These are phyloP conservation scores for Salix dunnii DNA, from an alignment of 345 rosid species.

Conservation along the genomic window DNA sequence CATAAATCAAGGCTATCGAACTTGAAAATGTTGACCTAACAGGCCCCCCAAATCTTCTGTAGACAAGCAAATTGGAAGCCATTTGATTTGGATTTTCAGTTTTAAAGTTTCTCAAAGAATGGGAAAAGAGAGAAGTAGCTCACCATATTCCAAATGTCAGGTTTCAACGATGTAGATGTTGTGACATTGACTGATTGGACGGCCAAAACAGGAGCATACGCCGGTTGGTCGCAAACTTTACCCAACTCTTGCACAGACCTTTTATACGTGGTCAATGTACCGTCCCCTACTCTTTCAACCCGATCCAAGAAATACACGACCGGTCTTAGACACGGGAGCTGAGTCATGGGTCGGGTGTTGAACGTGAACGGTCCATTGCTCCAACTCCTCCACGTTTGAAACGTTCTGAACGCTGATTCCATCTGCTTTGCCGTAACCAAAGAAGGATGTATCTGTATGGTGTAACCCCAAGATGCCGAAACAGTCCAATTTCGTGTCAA, in stretches of 20 bases:
- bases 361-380: conserved; percentile 61
- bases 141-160: conserved; percentile 65
- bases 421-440: conserved; percentile 52
- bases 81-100: neutral
- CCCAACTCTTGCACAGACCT: conserved; percentile 33
- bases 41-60: neutral
- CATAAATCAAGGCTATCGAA: neutral
- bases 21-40: neutral
- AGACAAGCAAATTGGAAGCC: neutral
- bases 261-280: conserved; percentile 49
- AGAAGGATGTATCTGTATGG: conserved; percentile 60
- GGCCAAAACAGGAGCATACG: conserved; percentile 31
- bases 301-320: conserved; percentile 59
- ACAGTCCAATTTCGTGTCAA: conserved; percentile 56
- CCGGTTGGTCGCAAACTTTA: conserved; percentile 33
- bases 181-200: conserved; percentile 48
- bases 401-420: conserved; percentile 58
- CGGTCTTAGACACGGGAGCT: conserved; percentile 58
- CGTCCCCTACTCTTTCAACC: conserved; percentile 27
- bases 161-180: conserved; percentile 30
- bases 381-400: conserved; percentile 69
- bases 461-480: conserved; percentile 88
- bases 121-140: conserved; percentile 2
- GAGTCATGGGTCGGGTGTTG: conserved; percentile 56
- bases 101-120: neutral